Percentiles rank a stretch among this genome's conserved stretches.
These are phyloP conservation scores for Striga asiatica DNA, from an alignment of 257 asterid species.

Conservation along the genomic window DNA sequence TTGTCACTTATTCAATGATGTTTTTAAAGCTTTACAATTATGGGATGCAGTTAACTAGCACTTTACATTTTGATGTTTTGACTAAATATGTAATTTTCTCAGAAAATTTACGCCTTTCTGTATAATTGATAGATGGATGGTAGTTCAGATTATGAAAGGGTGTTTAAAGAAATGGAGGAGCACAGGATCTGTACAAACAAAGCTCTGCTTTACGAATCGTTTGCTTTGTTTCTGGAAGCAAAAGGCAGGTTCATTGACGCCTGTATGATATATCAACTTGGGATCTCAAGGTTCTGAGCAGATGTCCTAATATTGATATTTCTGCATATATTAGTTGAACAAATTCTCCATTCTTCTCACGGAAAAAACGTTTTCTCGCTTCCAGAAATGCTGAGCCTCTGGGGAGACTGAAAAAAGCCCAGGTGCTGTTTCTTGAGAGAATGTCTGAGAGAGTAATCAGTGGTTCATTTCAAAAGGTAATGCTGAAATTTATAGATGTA, in stretches of 20 bases:
- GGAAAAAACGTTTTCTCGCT: slow-evolving; percentile 10
- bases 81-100: neutral
- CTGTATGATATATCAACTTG: slow-evolving; percentile 58
- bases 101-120: neutral
- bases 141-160: slow-evolving; percentile 47
- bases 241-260: slow-evolving; percentile 79
- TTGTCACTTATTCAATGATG: too few relatives aligned
- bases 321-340: neutral
- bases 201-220: slow-evolving; percentile 62
- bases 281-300: slow-evolving; percentile 64
- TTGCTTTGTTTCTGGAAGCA: slow-evolving; percentile 64
- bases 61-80: too few relatives aligned
- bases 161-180: slow-evolving; percentile 57
- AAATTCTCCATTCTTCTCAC: neutral
- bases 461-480: slow-evolving; percentile 62
- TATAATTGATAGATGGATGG: slow-evolving; percentile 61
- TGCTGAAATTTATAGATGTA: neutral
- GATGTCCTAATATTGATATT: slow-evolving; percentile 6
- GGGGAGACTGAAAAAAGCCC: slow-evolving; percentile 83
- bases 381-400: slow-evolving; percentile 75
- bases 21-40: too few relatives aligned
- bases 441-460: slow-evolving; percentile 55
- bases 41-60: too few relatives aligned
- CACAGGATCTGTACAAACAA: slow-evolving; percentile 46
- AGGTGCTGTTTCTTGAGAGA: slow-evolving; percentile 86